Evolutionary conservation across 2,329 filamentous ascomycete species (phyloP), one percentile per base, ranked within the genome.

Genomic region (Ceratocystiopsis minuta): DNA sequence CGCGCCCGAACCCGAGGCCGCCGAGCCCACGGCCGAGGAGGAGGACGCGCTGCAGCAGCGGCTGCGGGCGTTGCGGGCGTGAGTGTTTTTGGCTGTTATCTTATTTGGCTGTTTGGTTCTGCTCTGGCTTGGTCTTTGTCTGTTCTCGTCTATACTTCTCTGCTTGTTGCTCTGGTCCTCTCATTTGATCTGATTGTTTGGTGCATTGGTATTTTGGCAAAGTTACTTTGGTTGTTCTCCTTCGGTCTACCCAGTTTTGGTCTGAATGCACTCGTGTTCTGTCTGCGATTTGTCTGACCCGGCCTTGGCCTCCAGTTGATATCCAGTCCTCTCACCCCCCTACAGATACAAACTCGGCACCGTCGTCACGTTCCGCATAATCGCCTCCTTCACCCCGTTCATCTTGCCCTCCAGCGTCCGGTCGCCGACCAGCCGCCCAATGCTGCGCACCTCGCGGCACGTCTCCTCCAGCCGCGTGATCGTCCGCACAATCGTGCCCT

Each of bases 401-500:
- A 98, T 98, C 72, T 98, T 98, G 50, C 79, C 75, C 59, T 93
- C 95, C 50, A 98, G 63, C 43, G 80, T 80, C 4, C 90, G 90
- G 57, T 98, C 90, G 18, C 90, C 90, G 51, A 98, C 87, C 50
- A 98, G 84, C 50, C 90, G 72, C 24, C 90, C 90, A 34, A 90
- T 88, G 57, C 94, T 96, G 69, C 94, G 95, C 43, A 96, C 90
- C 61, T 98, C 90, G 38, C 90, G 71, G 56, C 90, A 98, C 10
- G 86, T 94, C 68, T 98, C 90, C 54, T 98, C 90, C 44, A 98
- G 65, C 20, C 90, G 67, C 36, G 86, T 93, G 51, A 98, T 96
- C 2, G 90, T 88, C 41, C 90, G 69, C 38, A 98, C 90, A 61
- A 98, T 96, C 0, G 90, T 96, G 1, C 90, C 90, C 60, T 98